Conservation (phyloP, 768 basidiomycete species). For the Termitomyces sp. region DNA sequence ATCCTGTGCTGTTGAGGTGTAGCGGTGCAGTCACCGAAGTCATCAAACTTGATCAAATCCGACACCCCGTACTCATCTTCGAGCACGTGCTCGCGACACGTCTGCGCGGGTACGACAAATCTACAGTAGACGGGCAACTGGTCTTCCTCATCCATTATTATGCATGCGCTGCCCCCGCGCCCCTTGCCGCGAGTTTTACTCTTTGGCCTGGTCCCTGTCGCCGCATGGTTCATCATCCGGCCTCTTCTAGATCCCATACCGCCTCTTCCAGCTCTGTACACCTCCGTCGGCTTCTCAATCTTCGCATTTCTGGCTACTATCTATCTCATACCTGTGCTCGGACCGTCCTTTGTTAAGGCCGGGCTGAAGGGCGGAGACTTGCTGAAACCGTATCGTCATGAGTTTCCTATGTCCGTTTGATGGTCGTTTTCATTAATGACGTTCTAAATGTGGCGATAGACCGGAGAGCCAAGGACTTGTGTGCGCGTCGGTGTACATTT, state of each 20-base stretch:
- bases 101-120: background rate
- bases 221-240: conserved; percentile 66
- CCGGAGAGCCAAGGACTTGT: conserved; percentile 94
- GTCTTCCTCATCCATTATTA: background rate
- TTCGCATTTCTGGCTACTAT: conserved; percentile 75
- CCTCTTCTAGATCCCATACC: conserved; percentile 68
- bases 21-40: conserved; percentile 15
- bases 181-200: conserved; percentile 49
- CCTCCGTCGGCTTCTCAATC: conserved; percentile 77
- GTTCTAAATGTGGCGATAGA: conserved; percentile 34
- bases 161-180: conserved; percentile 32
- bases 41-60: conserved; percentile 4
- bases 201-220: conserved; percentile 58
- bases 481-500: conserved; percentile 84
- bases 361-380: conserved; percentile 84
- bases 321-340: conserved; percentile 79
- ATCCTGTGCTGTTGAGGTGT: conserved; percentile 42
- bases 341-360: conserved; percentile 72
- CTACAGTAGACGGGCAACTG: background rate
- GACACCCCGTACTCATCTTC: conserved; percentile 8
- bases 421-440: background rate
- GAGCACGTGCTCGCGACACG: conserved; percentile 15
- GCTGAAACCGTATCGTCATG: conserved; percentile 61
- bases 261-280: conserved; percentile 66
- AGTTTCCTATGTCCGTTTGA: conserved; percentile 56